Evolutionary conservation across 1,139 yeast genomes (phyloP).

Genomic region (Candida gigantensis): DNA sequence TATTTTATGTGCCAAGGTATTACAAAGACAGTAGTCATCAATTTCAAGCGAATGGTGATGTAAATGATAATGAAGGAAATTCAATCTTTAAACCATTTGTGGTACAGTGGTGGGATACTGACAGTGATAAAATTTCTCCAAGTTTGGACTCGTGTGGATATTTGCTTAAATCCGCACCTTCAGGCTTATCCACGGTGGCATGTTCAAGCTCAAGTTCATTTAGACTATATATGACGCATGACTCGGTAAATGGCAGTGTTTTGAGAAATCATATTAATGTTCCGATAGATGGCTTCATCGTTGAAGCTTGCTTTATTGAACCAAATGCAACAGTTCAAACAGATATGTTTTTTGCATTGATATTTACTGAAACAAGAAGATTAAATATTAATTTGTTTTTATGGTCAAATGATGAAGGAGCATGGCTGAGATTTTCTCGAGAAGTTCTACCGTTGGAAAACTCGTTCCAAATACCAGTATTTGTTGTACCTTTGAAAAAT

Average conservation of each 20-base stretch:
- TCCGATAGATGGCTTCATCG: conserved; percentile 41
- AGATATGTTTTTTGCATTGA: conserved; percentile 36
- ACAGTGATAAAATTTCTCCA: conserved; percentile 21
- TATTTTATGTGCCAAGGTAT: conserved; percentile 36
- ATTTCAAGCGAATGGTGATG: conserved; percentile 13
- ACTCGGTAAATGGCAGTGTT: conserved; percentile 37
- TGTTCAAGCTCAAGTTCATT: conserved; percentile 39
- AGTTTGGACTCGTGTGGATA: conserved; percentile 36
- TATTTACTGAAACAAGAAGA: conserved; percentile 38
- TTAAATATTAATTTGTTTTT: conserved; percentile 39
- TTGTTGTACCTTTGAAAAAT: conserved; percentile 36
- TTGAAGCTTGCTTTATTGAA: conserved; percentile 47
- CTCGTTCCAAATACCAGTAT: conserved; percentile 41
- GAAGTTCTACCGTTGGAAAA: conserved; percentile 37
- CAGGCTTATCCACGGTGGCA: conserved; percentile 43
- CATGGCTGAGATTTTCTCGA: conserved; percentile 21
- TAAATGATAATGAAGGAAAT: conserved; percentile 12
- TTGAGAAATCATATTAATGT: conserved; percentile 42
- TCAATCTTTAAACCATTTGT: conserved; percentile 43
- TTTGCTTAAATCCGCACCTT: conserved; percentile 25
- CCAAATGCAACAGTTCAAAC: conserved; percentile 27
- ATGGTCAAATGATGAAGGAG: conserved; percentile 42
- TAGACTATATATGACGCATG: conserved; percentile 38
- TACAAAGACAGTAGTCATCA: conserved; percentile 29
- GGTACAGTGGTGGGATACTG: conserved; percentile 54